Conservation (phyloP, 192 early-diverging fungal species). For the Glomus cerebriforme region DNA sequence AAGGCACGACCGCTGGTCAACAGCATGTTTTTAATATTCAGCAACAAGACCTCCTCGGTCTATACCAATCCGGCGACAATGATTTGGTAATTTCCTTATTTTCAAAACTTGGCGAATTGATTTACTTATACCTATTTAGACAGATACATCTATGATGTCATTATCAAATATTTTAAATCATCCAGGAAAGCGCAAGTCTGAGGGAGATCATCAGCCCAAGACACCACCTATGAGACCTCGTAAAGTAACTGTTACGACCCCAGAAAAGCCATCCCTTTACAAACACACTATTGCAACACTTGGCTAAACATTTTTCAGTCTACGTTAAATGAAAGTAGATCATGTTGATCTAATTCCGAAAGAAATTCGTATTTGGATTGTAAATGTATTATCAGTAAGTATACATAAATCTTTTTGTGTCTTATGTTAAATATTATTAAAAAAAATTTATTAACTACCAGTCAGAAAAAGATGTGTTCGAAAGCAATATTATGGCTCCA, state of each 20-base stretch:
- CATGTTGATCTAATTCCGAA: background rate
- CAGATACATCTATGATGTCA: too few relatives aligned
- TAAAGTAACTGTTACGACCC: too few relatives aligned
- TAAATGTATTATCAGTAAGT: slow-evolving; percentile 27
- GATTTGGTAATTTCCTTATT: too few relatives aligned
- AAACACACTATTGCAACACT: slow-evolving; percentile 2
- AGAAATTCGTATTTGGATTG: slow-evolving; percentile 9
- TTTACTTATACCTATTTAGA: too few relatives aligned
- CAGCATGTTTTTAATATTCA: background rate
- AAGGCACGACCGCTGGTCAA: background rate
- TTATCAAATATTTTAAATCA: too few relatives aligned
- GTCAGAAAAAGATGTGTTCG: slow-evolving; percentile 24
- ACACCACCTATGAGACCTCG: too few relatives aligned
- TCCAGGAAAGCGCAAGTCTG: too few relatives aligned
- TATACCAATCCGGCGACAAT: background rate
- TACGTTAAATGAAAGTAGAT: slow-evolving; percentile 9
- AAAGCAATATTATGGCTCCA: background rate
- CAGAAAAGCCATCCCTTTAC: background rate
- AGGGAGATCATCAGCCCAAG: too few relatives aligned
- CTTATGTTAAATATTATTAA: background rate
- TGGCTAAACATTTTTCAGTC: slow-evolving; percentile 23
- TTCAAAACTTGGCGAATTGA: too few relatives aligned
- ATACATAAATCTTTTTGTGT: too few relatives aligned
- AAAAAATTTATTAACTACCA: slow-evolving; percentile 5
- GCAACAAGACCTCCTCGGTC: background rate